Evolutionary conservation across 352 stramenopile species (phyloP), one percentile per base, ranked within the genome.

Genomic region (Aphanomyces invadans): DNA sequence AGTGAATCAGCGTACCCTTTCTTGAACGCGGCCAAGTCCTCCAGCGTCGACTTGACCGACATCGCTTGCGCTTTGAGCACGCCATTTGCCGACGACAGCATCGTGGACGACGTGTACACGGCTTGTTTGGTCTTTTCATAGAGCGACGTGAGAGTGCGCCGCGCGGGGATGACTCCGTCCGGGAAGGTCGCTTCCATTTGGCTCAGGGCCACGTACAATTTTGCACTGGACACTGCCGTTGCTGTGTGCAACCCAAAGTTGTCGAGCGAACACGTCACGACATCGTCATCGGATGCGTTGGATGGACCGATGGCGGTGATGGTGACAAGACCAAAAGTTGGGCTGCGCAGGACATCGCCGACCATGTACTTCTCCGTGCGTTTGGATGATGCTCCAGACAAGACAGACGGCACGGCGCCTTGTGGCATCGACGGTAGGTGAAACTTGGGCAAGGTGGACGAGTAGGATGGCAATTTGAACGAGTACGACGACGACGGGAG

Each of bases 181-280:
- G 66, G 65, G 55, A 79, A 70, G 33, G 62, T 68, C n/a, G 72
- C 81, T 63, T 81, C 76, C 21, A 79, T 79, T 39, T 80, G 51
- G 31, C 59, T 25, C 61, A 82, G 76, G 56, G 63, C 77, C 33
- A 88, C 77, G 55, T 78, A 88, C 17, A 88, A 62, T 66, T 74
- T 60, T 1, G 77, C 72, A 29, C 65, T 53, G 51, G 75, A 69
- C 33, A 64, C 71, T 29, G 62, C 67, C 17, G 36, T 65, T 12
- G 39, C 49, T 2, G 72, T 48, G 10, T 48, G 15, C 1, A n/a
- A n/a, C 17, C 15, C 39, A 1, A 29, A 29, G 11, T 4, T 32
- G 38, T 69, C 45, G 15, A 67, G 23, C 9, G 32, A 10, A 32
- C 60, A 67, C 9, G 9, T 42, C 19, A 59, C 55, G 10, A 67